Percentiles rank a stretch among this genome's conserved stretches.
phyloP scores from a whole-genome alignment of 1,284 basidiomycete species.

The Malassezia dermatis region DNA sequence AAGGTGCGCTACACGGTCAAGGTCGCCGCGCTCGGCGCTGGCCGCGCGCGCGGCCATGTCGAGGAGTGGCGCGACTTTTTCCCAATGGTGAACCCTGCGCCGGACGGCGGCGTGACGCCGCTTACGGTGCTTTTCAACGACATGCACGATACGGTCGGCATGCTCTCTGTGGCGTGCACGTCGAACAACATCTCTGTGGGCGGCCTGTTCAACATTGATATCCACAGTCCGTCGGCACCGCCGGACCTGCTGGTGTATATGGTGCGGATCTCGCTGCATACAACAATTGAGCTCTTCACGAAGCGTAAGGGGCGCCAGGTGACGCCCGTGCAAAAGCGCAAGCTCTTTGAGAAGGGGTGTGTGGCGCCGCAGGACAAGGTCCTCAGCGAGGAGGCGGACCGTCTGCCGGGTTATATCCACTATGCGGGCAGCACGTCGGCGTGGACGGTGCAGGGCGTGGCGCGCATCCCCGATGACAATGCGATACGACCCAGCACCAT shows the following conservation, averaged over 20 bases:
- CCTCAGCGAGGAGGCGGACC: conserved; percentile 26
- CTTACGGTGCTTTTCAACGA: conserved; percentile 47
- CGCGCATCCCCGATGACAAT: conserved; percentile 46
- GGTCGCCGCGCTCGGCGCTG: conserved; percentile 42
- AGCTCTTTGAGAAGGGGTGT: conserved; percentile 43
- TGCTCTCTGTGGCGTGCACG: conserved; percentile 44
- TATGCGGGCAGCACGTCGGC: conserved; percentile 31
- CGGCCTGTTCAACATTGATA: conserved; percentile 46
- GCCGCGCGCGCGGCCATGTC: conserved; percentile 39
- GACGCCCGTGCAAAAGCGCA: conserved; percentile 38
- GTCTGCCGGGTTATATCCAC: conserved; percentile 35
- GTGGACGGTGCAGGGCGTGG: conserved; percentile 45
- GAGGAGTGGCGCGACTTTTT: conserved; percentile 44
- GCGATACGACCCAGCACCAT: conserved; percentile 38
- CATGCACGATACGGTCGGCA: conserved; percentile 44
- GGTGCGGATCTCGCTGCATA: conserved; percentile 41
- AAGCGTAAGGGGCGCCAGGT: conserved; percentile 34
- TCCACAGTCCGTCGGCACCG: conserved; percentile 42
- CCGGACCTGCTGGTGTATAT: conserved; percentile 43
- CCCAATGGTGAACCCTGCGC: conserved; percentile 45
- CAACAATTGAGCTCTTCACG: conserved; percentile 39
- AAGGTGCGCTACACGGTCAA: conserved; percentile 44
- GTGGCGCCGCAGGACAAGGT: conserved; percentile 32
- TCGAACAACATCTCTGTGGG: conserved; percentile 47
- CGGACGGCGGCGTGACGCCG: conserved; percentile 40